Base-by-base conservation (phyloP, 2,329 filamentous ascomycete genomes). In the Ophiostoma perfectum region DNA sequence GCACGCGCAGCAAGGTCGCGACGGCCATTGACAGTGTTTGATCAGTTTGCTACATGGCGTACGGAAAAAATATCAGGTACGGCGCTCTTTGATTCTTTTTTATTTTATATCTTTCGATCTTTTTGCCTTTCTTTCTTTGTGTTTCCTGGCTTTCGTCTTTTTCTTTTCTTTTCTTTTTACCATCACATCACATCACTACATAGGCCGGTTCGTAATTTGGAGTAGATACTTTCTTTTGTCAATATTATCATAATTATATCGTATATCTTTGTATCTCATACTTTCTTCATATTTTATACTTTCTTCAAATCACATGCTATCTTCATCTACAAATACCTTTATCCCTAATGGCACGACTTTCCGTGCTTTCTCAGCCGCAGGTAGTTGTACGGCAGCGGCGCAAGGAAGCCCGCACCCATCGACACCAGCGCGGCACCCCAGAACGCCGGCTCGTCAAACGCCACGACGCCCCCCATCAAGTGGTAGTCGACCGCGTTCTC, bases 401-500 rank as follows among this genome's bases (percentile, higher is more conserved):
- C 77, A 14, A 84, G 66, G 70, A 81, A 83, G 0, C 81, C 81
- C 7, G 80, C 81, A 0, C 72, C 74, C 66, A 82, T 77, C 0
- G 80, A 80, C 45, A 82, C 62, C 60, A 76, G 66, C 45, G 84
- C 84, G 2, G 84, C 83, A 0, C 74, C 70, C 84, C 84, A 87
- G 68, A 86, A 86, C 0, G 74, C 70, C 0, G 82, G 80, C 39
- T 80, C 79, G 1, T 79, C 77, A 11, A 86, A 73, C 0, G 78
- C 75, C 1, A 86, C 80, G 1, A 78, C 73, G 0, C 84, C 84
- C 0, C 83, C 82, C 0, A 84, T 86, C 0, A 86, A 75, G 68
- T 83, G 80, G 69, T 82, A 86, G 70, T 87, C 84, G 3, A 86
- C 83, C 0, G 77, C 70, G 70, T 86, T 86, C 72, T 86, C 81